A percentile compares a stretch with the other conserved stretches of the same genome.
Evolutionary conservation across 2,329 filamentous ascomycete species (phyloP).

Genomic region (Verticillium nubilum): DNA sequence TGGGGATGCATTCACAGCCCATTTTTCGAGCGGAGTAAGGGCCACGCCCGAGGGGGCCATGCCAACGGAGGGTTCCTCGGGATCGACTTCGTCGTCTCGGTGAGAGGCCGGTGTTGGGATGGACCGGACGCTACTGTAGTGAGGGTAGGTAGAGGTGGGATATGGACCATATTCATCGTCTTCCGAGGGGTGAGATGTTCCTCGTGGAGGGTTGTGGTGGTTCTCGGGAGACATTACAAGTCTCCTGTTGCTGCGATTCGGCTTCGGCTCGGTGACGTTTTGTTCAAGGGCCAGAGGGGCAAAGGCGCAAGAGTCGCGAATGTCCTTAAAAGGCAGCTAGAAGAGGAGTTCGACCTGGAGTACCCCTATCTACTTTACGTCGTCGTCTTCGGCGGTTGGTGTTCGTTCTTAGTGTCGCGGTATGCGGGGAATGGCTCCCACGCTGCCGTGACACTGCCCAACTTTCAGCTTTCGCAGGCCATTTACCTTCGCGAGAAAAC

Average conservation of each 20-base stretch:
- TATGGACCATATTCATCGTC: slow-evolving; percentile 30
- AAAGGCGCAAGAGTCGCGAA: not conserved
- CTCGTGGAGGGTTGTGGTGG: slow-evolving; percentile 23
- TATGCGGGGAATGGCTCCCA: slow-evolving; percentile 54
- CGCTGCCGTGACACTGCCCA: slow-evolving; percentile 50
- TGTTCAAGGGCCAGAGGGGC: not conserved
- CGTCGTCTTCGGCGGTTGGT: slow-evolving; percentile 2
- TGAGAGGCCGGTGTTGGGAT: slow-evolving; percentile 6
- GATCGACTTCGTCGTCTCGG: slow-evolving; percentile 4
- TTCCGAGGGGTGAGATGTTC: slow-evolving; percentile 19
- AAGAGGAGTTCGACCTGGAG: not conserved
- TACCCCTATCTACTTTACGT: not conserved
- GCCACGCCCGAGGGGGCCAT: slow-evolving; percentile 13
- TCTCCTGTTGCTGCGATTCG: not conserved
- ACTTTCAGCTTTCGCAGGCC: slow-evolving; percentile 51
- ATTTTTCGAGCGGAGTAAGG: slow-evolving; percentile 46
- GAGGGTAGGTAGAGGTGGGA: slow-evolving; percentile 15
- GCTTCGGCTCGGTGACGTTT: not conserved
- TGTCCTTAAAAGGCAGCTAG: not conserved
- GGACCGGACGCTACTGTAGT: slow-evolving; percentile 14
- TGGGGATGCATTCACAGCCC: slow-evolving; percentile 51
- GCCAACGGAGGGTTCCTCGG: slow-evolving; percentile 8
- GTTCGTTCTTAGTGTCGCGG: slow-evolving; percentile 27
- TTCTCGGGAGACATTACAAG: slow-evolving; percentile 44
- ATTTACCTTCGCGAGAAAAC: slow-evolving; percentile 36